Conservation (phyloP, 2,329 filamentous ascomycete species). For the Chaetomium sp. region DNA sequence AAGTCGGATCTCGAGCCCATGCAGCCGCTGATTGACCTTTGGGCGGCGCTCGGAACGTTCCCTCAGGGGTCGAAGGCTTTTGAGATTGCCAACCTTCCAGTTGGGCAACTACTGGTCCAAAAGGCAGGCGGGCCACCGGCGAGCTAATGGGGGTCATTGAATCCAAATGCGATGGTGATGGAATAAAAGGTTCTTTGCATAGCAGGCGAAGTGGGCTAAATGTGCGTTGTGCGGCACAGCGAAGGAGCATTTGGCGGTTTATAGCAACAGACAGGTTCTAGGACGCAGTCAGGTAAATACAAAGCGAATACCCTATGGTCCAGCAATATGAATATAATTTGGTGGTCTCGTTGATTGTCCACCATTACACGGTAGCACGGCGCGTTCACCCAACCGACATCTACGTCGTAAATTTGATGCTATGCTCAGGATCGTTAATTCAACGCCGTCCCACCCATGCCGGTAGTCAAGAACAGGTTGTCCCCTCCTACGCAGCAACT, state of each 20-base stretch:
- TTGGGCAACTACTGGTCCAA: conserved; percentile 61
- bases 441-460: not conserved
- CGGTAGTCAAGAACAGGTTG: not conserved
- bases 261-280: not conserved
- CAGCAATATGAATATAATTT: not conserved
- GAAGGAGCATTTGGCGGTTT: not conserved
- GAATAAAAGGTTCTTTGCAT: not conserved
- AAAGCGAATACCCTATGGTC: conserved; percentile 22
- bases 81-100: conserved; percentile 63
- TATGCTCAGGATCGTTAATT: not conserved
- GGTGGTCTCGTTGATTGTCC: not conserved
- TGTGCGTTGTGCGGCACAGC: not conserved
- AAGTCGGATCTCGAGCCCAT: conserved; percentile 93
- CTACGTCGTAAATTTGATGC: too few species aligned
- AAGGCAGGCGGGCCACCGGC: conserved; percentile 34
- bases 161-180: not conserved
- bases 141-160: conserved; percentile 11
- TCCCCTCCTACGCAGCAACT: conserved; percentile 35
- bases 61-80: conserved; percentile 72
- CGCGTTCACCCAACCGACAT: not conserved
- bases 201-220: not conserved
- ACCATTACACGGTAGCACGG: conserved; percentile 8
- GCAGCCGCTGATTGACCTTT: conserved; percentile 90
- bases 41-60: conserved; percentile 85
- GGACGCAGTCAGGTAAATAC: not conserved